These are phyloP conservation scores for Dendrobium huoshanense DNA, from an alignment of 106 monocot genomes.

Conservation along the genomic window DNA sequence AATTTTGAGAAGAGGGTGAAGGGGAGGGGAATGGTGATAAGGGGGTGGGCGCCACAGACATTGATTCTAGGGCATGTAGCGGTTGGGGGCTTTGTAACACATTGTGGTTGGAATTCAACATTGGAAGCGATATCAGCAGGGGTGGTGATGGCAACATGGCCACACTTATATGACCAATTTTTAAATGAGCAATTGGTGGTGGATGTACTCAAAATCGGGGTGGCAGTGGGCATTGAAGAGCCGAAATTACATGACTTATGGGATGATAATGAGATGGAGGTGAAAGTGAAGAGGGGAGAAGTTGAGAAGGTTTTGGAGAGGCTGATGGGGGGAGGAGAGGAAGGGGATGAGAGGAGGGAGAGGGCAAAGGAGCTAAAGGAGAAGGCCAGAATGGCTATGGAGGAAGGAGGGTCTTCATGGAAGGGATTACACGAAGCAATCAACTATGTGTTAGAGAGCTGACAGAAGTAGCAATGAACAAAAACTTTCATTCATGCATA, in stretches of 20 bases:
- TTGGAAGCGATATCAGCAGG: background rate
- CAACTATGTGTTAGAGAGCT: background rate
- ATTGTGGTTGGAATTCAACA: background rate
- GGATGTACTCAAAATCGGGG: slow-evolving; percentile 8
- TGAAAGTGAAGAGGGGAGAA: background rate
- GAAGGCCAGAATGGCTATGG: background rate
- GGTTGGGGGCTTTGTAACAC: slow-evolving; percentile 19
- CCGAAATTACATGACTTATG: background rate
- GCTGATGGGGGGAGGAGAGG: slow-evolving; percentile 2
- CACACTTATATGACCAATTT: slow-evolving; percentile 18
- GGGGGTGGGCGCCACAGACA: slow-evolving; percentile 23
- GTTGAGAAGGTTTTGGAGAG: slow-evolving; percentile 1
- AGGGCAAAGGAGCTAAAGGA: background rate
- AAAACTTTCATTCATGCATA: no score
- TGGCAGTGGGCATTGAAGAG: slow-evolving; percentile 3
- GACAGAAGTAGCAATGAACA: background rate
- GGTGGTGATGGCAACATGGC: slow-evolving; percentile 15
- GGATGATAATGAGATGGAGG: background rate
- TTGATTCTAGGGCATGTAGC: slow-evolving; percentile 25
- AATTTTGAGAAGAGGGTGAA: background rate
- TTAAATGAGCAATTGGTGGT: slow-evolving; percentile 17
- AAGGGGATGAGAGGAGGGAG: background rate
- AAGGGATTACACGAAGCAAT: background rate
- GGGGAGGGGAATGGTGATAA: slow-evolving; percentile 14
- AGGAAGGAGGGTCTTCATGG: slow-evolving; percentile 4